Conservation (phyloP, 805 yeast genomes). For the Metschnikowia cubensis region DNA sequence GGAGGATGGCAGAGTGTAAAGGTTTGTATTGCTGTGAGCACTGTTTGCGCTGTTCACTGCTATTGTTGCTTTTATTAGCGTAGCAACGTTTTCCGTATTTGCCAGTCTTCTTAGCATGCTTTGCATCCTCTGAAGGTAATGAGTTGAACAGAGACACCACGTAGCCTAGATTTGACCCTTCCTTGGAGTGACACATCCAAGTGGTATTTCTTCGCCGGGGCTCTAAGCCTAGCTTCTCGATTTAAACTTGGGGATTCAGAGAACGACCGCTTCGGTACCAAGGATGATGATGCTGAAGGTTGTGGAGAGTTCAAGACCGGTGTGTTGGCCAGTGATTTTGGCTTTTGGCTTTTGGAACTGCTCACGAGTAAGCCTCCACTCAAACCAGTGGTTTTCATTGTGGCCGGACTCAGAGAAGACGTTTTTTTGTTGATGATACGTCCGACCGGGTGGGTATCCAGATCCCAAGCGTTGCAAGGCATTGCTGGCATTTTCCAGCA, state of each 20-base stretch:
- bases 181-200: slow-evolving; percentile 14
- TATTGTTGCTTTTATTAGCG: slow-evolving; percentile 12
- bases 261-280: slow-evolving; percentile 14
- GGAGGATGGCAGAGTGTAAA: slow-evolving; percentile 38
- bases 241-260: slow-evolving; percentile 22
- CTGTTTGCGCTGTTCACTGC: slow-evolving; percentile 11
- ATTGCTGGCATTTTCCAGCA: slow-evolving; percentile 31
- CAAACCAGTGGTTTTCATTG: slow-evolving; percentile 20
- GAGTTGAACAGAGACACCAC: slow-evolving; percentile 19
- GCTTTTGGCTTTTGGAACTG: slow-evolving; percentile 16
- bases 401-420: slow-evolving; percentile 5
- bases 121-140: slow-evolving; percentile 23
- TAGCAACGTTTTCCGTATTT: slow-evolving; percentile 13
- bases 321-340: slow-evolving; percentile 3
- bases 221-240: slow-evolving; percentile 7
- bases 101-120: slow-evolving; percentile 14
- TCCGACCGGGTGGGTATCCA: slow-evolving; percentile 42
- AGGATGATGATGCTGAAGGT: slow-evolving; percentile 6
- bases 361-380: slow-evolving; percentile 24
- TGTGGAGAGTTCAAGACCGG: slow-evolving; percentile 5
- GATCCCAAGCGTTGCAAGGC: slow-evolving; percentile 42
- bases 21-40: slow-evolving; percentile 6
- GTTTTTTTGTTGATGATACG: slow-evolving; percentile 23
- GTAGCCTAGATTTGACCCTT: slow-evolving; percentile 1
- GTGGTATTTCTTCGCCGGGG: slow-evolving; percentile 6